Percentiles rank a stretch among this genome's conserved stretches.
Conservation (phyloP, 2,329 filamentous ascomycete species). For the Diplodia scrobiculata region DNA sequence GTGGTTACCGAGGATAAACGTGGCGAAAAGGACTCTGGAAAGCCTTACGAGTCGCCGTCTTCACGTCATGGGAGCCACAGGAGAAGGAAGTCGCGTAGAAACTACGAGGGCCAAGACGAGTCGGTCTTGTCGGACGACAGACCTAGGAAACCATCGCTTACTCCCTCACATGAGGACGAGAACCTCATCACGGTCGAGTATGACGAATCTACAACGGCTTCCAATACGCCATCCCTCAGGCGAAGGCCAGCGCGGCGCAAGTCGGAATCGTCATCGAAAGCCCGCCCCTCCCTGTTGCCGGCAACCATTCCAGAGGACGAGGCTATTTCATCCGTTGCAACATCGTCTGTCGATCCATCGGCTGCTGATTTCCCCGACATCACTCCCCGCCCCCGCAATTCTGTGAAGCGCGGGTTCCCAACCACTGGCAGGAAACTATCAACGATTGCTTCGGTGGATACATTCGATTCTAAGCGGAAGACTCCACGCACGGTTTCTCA, state of each 20-base stretch:
- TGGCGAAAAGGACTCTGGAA: slow-evolving; percentile 7
- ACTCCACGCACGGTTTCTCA: slow-evolving; percentile 10
- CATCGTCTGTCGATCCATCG: slow-evolving; percentile 44
- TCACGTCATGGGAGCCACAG: slow-evolving; percentile 32
- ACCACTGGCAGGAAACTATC: slow-evolving; percentile 59
- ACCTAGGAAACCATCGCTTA: slow-evolving; percentile 31
- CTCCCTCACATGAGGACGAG: slow-evolving; percentile 35
- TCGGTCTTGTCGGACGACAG: slow-evolving; percentile 35
- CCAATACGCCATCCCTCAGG: slow-evolving; percentile 37
- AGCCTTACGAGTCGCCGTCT: slow-evolving; percentile 9
- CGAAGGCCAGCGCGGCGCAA: slow-evolving; percentile 45
- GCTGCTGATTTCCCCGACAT: slow-evolving; percentile 40
- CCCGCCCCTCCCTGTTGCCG: slow-evolving; percentile 39
- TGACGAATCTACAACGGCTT: slow-evolving; percentile 13
- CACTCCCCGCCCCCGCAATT: slow-evolving; percentile 31
- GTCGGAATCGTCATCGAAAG: slow-evolving; percentile 47
- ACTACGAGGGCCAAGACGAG: slow-evolving; percentile 37
- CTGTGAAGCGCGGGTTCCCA: slow-evolving; percentile 52
- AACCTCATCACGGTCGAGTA: slow-evolving; percentile 29
- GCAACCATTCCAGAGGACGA: slow-evolving; percentile 35
- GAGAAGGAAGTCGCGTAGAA: slow-evolving; percentile 37
- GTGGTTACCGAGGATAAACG: slow-evolving; percentile 12
- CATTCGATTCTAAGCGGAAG: slow-evolving; percentile 45
- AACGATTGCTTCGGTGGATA: slow-evolving; percentile 62
- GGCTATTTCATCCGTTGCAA: slow-evolving; percentile 37